A percentile compares a stretch with the other conserved stretches of the same genome.
phyloP scores from a whole-genome alignment of 164 flowering plant species.

The Houttuynia cordata region DNA sequence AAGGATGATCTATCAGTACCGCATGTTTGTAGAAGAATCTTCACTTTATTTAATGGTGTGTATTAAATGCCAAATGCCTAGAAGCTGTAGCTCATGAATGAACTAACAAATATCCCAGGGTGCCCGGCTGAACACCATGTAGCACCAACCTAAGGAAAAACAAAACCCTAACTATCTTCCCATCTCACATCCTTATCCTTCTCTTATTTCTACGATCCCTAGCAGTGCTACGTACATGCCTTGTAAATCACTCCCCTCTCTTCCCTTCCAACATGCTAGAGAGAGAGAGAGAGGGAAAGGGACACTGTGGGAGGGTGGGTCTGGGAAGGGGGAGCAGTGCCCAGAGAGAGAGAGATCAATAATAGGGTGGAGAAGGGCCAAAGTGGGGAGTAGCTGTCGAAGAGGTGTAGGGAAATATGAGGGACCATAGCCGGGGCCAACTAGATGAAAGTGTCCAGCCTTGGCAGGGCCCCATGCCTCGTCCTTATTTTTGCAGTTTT shows the following conservation, averaged over 20 bases:
- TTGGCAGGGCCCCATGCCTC: conserved; percentile 2
- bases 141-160: not conserved
- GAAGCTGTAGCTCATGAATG: no score
- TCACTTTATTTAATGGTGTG: no score
- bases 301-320: not conserved
- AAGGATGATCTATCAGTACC: no score
- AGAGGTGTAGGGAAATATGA: not conserved
- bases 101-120: no score
- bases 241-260: not conserved
- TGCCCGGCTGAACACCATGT: not conserved
- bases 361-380: not conserved
- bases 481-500: not conserved
- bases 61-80: no score
- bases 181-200: not conserved
- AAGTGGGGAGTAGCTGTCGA: not conserved
- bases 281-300: not conserved
- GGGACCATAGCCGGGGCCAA: not conserved
- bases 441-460: not conserved
- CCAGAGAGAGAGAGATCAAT: not conserved
- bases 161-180: not conserved
- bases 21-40: no score
- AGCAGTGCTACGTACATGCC: not conserved
- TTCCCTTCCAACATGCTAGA: not conserved
- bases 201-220: not conserved
- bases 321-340: no score